Conservation (phyloP, 176 grass and related monocot genomes). For the Juncus inflexus region DNA sequence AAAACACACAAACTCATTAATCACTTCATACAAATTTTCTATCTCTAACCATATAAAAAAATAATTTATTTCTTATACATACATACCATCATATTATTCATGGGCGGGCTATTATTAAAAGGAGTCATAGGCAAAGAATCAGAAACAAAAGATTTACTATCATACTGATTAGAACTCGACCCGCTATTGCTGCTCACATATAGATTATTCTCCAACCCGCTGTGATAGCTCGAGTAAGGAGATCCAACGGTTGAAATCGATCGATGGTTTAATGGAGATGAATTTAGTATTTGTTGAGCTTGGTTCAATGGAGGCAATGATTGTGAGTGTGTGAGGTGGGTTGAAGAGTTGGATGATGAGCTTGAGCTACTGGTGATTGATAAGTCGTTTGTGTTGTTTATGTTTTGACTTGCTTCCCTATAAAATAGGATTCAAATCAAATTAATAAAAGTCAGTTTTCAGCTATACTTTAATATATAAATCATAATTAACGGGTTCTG, state of each 20-base stretch:
- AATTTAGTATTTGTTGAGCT: slow-evolving; percentile 22
- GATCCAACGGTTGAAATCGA: slow-evolving; percentile 43
- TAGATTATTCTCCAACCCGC: background rate
- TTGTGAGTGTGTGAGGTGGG: slow-evolving; percentile 24
- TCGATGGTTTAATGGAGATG: slow-evolving; percentile 8
- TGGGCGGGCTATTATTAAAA: background rate
- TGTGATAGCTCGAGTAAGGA: slow-evolving; percentile 20
- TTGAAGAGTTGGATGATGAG: slow-evolving; percentile 28
- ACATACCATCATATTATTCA: slow-evolving; percentile 25
- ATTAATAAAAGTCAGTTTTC: too few species aligned
- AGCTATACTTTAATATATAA: too few species aligned
- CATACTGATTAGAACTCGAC: slow-evolving; percentile 27
- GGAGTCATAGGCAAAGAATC: slow-evolving; percentile 16
- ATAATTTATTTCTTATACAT: background rate
- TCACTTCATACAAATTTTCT: slow-evolving; percentile 18
- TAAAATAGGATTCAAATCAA: slow-evolving; percentile 1
- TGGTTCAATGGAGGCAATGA: slow-evolving; percentile 35
- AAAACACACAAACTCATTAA: slow-evolving; percentile 31
- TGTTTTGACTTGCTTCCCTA: slow-evolving; percentile 40
- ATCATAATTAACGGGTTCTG: too few species aligned
- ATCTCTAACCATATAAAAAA: too few species aligned
- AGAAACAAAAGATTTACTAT: slow-evolving; percentile 21
- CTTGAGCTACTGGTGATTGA: slow-evolving; percentile 35
- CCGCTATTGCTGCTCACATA: slow-evolving; percentile 10
- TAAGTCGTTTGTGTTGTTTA: slow-evolving; percentile 15